These are phyloP conservation scores for Dovyalis caffra DNA, from an alignment of 345 rosid genomes.

Conservation along the genomic window DNA sequence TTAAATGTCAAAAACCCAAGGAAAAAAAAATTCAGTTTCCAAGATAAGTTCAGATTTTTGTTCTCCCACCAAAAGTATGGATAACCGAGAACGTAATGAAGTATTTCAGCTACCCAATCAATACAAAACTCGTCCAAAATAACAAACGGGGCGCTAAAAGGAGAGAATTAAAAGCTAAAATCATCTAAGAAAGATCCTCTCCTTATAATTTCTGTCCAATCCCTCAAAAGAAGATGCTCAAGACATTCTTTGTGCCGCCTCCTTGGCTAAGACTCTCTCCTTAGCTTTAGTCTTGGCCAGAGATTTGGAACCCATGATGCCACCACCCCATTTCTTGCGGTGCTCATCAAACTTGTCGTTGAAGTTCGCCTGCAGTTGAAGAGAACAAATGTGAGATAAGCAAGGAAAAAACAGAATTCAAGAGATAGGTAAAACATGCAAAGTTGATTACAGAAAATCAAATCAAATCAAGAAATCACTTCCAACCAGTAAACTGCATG, in stretches of 20 bases:
- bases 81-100: background rate
- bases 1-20: too few species aligned
- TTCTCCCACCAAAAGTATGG: background rate
- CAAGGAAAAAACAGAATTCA: background rate
- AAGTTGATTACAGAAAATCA: too few species aligned
- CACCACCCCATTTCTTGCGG: constrained; percentile 86
- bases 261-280: constrained; percentile 67
- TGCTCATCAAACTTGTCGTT: constrained; percentile 70
- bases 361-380: constrained; percentile 53
- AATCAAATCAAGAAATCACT: background rate
- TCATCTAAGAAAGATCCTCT: background rate
- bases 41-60: background rate
- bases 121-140: background rate
- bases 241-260: constrained; percentile 72
- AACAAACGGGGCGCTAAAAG: background rate
- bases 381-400: background rate
- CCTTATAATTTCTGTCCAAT: background rate
- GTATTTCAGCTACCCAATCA: background rate
- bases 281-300: constrained; percentile 75
- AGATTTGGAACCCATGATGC: constrained; percentile 88
- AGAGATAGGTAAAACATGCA: constrained; percentile 35
- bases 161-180: background rate
- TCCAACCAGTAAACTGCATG: too few species aligned
- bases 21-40: too few species aligned
- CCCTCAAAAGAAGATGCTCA: constrained; percentile 5